Evolutionary conservation across 1,284 basidiomycete genomes (phyloP), one percentile per base, ranked within the genome.

Genomic region (Ceratobasidium sp.): DNA sequence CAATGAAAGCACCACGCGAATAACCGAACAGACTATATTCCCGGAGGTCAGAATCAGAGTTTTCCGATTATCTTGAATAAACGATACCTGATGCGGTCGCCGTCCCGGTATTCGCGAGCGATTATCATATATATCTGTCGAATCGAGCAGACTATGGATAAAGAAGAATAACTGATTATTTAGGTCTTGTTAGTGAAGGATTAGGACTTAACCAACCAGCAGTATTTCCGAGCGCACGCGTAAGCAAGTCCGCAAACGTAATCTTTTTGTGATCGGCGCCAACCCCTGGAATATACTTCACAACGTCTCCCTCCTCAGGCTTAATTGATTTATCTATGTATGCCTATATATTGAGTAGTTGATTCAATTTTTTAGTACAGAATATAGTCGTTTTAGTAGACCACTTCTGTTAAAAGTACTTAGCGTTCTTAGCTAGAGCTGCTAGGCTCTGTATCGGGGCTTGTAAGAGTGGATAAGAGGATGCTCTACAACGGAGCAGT

Each of bases 1-100:
- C 77, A 28, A 69, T 77, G 37, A 77, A 78, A 26, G 77, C 77
- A 11, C 77, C 77, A 23, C 73, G 60, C 13, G 73, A 75, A 37
- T 65, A 75, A 3, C 73, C 73, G 37, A 75, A 75, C n/a, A 75
- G 35, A 54, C 73, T 42, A 54, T 42, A 54, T 10, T 28, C 28
- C 39, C 13, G 10, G 23, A 23, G 23, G 26, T 53, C 51, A 53
- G 11, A 23, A 53, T 33, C 23, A 33, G 26, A n/a, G 31, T 31
- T 23, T 2, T 37, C 1, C 17, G 23, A 23, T 23, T 8, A 37
- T n/a, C 47, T 17, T 10, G 37, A n/a, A 37, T 13, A 33, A 35
- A 17, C 4, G 7, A 20, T 67, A 51, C 65, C 51, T 67, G 13
- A 67, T 33, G 15, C 51, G 35, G 28, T 67, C 65, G 7, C 65